These are phyloP conservation scores for Guadua angustifolia DNA, from an alignment of 176 grass and related monocot genomes.

Conservation along the genomic window DNA sequence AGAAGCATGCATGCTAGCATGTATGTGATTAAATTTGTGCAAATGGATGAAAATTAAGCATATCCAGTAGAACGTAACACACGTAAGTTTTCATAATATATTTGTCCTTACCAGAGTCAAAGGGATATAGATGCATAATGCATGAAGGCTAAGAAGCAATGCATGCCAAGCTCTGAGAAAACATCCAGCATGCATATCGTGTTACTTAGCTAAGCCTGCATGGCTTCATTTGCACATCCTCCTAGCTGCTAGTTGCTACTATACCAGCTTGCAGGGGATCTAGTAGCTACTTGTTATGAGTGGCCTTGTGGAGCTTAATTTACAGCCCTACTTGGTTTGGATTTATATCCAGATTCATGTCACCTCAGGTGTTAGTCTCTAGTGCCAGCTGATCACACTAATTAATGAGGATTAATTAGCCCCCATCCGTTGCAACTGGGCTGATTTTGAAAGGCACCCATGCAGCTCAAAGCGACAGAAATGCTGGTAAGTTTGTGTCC, in stretches of 20 bases:
- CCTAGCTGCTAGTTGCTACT: neutral
- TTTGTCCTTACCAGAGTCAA: neutral
- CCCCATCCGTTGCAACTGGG: constrained; percentile 8
- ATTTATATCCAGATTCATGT: constrained; percentile 53
- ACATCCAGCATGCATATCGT: neutral
- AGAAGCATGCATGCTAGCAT: neutral
- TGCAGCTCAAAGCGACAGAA: constrained; percentile 30
- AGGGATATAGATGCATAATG: neutral
- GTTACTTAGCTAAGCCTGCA: neutral
- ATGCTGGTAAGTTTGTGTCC: constrained; percentile 18
- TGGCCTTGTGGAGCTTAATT: constrained; percentile 4
- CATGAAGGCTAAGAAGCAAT: neutral
- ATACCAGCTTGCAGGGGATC: neutral
- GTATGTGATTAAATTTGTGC: neutral
- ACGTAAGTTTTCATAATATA: neutral
- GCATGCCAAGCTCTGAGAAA: neutral
- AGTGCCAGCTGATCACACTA: constrained; percentile 46
- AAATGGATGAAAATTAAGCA: neutral
- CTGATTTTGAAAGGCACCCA: constrained; percentile 20
- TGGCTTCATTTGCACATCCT: neutral
- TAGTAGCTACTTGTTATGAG: constrained; percentile 3
- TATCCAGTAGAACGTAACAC: neutral
- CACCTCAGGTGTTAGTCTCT: constrained; percentile 26
- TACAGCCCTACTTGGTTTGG: constrained; percentile 18
- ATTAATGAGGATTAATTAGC: neutral